Conservation (phyloP, 306 rosid species). For the Gillenia trifoliata region DNA sequence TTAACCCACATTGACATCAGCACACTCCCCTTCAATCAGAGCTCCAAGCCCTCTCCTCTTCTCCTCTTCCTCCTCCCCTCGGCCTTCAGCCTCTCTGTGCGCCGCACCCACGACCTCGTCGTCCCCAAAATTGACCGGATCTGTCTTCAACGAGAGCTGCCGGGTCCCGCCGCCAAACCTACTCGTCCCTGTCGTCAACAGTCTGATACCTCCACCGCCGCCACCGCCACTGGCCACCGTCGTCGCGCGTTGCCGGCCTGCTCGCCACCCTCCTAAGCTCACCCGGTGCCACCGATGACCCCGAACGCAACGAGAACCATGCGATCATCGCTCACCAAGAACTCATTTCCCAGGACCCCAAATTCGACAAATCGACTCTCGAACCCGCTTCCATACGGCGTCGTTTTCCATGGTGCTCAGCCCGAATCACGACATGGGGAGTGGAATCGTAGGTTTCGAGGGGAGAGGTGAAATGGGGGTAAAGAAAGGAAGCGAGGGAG, state of each 20-base stretch:
- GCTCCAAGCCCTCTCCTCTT: conserved; percentile 61
- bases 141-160: conserved; percentile 70
- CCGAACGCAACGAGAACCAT: conserved; percentile 44
- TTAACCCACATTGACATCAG: conserved; percentile 36
- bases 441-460: neutral
- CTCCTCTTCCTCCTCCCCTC: conserved; percentile 37
- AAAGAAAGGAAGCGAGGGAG: conserved; percentile 72
- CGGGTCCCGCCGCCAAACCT: conserved; percentile 79
- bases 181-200: conserved; percentile 41
- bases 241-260: conserved; percentile 51
- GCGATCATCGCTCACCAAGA: conserved; percentile 50
- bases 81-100: no score
- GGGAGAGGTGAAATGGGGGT: conserved; percentile 6
- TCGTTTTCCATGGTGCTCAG: neutral
- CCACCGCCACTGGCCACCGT: conserved; percentile 44
- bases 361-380: conserved; percentile 47
- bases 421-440: neutral
- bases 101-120: no score
- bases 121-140: conserved; percentile 60
- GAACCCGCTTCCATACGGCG: conserved; percentile 23
- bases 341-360: conserved; percentile 56
- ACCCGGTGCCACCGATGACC: conserved; percentile 37
- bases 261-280: conserved; percentile 37
- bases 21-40: conserved; percentile 68
- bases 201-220: conserved; percentile 32